These are phyloP conservation scores for Astraeus odoratus DNA, from an alignment of 768 basidiomycete species.

Conservation along the genomic window DNA sequence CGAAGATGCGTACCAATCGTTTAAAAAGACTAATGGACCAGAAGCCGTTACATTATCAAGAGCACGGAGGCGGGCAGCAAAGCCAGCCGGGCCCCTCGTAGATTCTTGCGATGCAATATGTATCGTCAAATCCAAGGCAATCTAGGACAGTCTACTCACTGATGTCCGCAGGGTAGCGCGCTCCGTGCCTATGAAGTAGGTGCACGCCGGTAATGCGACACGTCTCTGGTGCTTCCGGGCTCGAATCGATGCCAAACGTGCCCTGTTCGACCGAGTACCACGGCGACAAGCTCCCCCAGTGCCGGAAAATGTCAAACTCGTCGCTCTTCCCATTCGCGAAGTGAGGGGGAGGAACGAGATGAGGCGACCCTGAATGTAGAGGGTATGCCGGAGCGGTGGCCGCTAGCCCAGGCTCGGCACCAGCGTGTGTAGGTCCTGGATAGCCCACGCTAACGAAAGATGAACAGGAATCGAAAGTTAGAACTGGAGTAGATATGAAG, in stretches of 20 bases:
- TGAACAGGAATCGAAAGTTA: constrained; percentile 5
- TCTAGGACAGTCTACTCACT: constrained; percentile 16
- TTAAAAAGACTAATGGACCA: constrained; percentile 63
- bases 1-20: constrained; percentile 53
- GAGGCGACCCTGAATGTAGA: constrained; percentile 54
- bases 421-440: constrained; percentile 22
- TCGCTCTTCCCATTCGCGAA: constrained; percentile 14
- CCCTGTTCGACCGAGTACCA: constrained; percentile 66
- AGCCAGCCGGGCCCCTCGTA: constrained; percentile 37
- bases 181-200: constrained; percentile 72
- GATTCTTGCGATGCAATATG: constrained; percentile 12
- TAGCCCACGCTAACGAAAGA: constrained; percentile 19
- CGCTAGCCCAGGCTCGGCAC: constrained; percentile 26
- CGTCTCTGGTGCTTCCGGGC: constrained; percentile 57
- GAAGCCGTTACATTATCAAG: constrained; percentile 49
- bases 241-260: constrained; percentile 62
- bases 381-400: constrained; percentile 70
- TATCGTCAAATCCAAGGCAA: constrained; percentile 10
- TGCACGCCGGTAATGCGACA: constrained; percentile 69
- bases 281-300: constrained; percentile 74
- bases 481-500: neutral
- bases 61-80: constrained; percentile 43
- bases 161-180: constrained; percentile 39
- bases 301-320: constrained; percentile 56
- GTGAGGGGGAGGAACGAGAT: constrained; percentile 35